These are phyloP conservation scores for Diplodia scrobiculata DNA, from an alignment of 2,329 filamentous ascomycete species.

Conservation along the genomic window DNA sequence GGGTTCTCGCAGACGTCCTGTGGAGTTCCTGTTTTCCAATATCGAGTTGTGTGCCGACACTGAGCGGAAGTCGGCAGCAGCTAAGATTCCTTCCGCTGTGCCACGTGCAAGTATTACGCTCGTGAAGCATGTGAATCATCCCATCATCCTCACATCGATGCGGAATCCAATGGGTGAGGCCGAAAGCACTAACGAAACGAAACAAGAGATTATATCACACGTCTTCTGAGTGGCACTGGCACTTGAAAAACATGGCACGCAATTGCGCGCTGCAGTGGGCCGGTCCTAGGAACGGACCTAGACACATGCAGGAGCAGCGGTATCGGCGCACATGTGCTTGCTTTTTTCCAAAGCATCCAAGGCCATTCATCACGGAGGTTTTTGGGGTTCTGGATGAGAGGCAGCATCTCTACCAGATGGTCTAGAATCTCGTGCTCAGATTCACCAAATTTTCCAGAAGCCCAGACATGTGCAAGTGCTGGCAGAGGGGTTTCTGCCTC, in stretches of 20 bases:
- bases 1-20: background rate
- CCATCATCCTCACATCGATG: background rate
- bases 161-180: background rate
- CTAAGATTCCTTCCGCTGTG: background rate
- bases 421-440: background rate
- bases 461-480: background rate
- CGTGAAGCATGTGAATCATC: background rate
- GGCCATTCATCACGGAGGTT: background rate
- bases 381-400: background rate
- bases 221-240: background rate
- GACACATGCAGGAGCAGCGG: constrained; percentile 1
- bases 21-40: background rate
- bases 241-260: background rate
- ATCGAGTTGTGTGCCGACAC: background rate
- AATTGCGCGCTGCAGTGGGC: background rate
- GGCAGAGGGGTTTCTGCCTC: background rate
- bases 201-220: background rate
- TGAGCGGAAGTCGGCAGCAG: background rate
- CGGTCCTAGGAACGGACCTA: background rate
- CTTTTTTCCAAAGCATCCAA: background rate
- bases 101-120: background rate
- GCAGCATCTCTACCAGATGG: background rate
- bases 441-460: background rate
- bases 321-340: constrained; percentile 2
- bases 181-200: background rate